A percentile compares a stretch with the other conserved stretches of the same genome.
phyloP scores from a whole-genome alignment of 1,139 yeast genomes.

The Zygoascus meyerae region DNA sequence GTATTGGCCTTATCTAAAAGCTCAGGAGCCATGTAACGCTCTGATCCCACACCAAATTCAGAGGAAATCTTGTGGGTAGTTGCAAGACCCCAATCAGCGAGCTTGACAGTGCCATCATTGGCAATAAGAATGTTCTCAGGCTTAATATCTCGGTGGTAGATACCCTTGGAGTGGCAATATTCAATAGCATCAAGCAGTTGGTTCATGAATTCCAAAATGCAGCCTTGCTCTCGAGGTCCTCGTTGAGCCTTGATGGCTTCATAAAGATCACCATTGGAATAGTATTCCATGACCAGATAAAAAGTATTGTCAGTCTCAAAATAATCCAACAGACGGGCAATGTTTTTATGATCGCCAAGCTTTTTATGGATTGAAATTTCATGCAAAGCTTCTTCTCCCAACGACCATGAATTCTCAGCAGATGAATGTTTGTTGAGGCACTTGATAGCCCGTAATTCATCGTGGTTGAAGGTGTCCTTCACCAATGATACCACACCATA shows the following conservation, averaged over 20 bases:
- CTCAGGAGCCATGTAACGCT: slow-evolving; percentile 97
- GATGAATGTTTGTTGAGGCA: slow-evolving; percentile 45
- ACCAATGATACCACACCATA: slow-evolving; percentile 90
- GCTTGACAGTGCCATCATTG: slow-evolving; percentile 61
- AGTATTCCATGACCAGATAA: slow-evolving; percentile 78
- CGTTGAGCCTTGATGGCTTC: slow-evolving; percentile 82
- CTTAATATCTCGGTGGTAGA: slow-evolving; percentile 83
- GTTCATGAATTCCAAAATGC: slow-evolving; percentile 65
- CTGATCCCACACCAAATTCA: slow-evolving; percentile 91
- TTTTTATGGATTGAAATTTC: slow-evolving; percentile 67
- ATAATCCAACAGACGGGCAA: slow-evolving; percentile 64
- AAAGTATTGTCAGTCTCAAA: slow-evolving; percentile 51
- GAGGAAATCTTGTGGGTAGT: slow-evolving; percentile 57
- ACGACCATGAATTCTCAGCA: slow-evolving; percentile 15
- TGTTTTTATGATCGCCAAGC: slow-evolving; percentile 49
- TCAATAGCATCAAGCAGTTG: slow-evolving; percentile 77
- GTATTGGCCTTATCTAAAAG: slow-evolving; percentile 48
- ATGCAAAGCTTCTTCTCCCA: slow-evolving; percentile 56
- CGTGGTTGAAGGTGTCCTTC: slow-evolving; percentile 50
- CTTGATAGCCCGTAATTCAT: slow-evolving; percentile 73
- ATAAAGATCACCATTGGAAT: slow-evolving; percentile 86
- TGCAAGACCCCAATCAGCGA: slow-evolving; percentile 92
- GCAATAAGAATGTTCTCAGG: slow-evolving; percentile 82
- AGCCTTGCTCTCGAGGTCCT: slow-evolving; percentile 56
- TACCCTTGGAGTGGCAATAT: slow-evolving; percentile 65